Base-by-base conservation (phyloP, 1,284 basidiomycete genomes). In the Ceratorhiza oryzae-sativae region DNA sequence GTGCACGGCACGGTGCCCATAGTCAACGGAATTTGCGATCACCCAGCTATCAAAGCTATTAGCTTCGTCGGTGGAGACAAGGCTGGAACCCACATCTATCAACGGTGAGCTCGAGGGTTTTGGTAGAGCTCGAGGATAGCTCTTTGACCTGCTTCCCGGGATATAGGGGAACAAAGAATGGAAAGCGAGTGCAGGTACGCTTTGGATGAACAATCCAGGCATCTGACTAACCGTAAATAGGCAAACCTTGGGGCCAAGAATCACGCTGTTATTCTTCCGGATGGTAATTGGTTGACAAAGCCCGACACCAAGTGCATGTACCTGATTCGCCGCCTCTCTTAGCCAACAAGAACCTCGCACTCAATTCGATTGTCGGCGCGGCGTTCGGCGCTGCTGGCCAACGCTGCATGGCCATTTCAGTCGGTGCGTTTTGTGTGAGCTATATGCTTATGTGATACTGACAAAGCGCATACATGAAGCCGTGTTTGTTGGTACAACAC, bases 361-460 rank as follows among this genome's bases (percentile, higher is more conserved):
- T 99, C 73, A 98, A 98, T 82, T 94, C 95, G 5, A 89, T 98
- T 72, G 85, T 95, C 55, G 97, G 97, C 55, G 96, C 97, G 46
- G 96, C 96, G 1, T 98, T 98, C 77, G 97, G 97, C 73, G 97
- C 97, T 75, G 97, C 97, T 45, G 97, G 97, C 25, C 97, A 99
- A 80, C 88, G 97, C 70, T 98, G 96, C 83, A 97, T 97, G 94
- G 94, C 94, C 8, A 84, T 95, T 51, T 96, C 94, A 13, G 94
- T 95, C 58, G 90, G 92, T 90, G 75, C 77, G 86, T 82, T 2
- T 1, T 45, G 3, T 45, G 2, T 15, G 10, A 63, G 6, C 49
- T 12, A 45, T 20, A 12, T 36, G 15, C 51, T 12, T 6, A 56
- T 48, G 23, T 36, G n/a, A 13, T 49, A 5, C 36, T 56, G 41